Base-by-base conservation (phyloP, 129 eudicot genomes). In the Rutidosis leptorrhynchoides region DNA sequence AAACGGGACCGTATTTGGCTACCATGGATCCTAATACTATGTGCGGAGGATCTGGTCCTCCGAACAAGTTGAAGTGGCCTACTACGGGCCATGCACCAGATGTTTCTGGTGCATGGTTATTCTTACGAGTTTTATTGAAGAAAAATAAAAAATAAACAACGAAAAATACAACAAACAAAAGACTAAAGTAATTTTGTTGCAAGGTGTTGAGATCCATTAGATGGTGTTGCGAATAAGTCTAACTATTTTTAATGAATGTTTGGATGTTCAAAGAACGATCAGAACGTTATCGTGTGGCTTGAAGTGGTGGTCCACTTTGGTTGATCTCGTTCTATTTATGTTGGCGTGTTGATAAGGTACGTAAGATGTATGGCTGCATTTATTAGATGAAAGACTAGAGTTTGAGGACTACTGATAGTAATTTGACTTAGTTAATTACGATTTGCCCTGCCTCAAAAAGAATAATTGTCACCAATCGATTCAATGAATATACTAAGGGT, bases 41-140 rank as follows among this genome's bases (percentile, higher is more conserved):
- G 42, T 59, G 64, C 43, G 23, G 64, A 27, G 64, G 64, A 59
- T n/a, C 43, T 28, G 64, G 29, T 59, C 64, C 64, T 29, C 42
- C 23, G 29, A 59, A 59, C 5, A 59, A 25, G 24, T 59, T 59
- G 14, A 59, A 7, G 24, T 59, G 64, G 25, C 64, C 64, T 59
- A 59, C 43, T 16, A 59, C 30, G 16, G 64, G 64, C 45, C 43
- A 59, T 2, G 64, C 45, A n/a, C 64, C 64, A 1, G 64, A 21
- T 29, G 45, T 43, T 7, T 15, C 45, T 7, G 64, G 64, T 29
- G 42, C 21, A 1, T 23, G 6, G 16, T 59, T 59, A 37, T 29
- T 59, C 29, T 59, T 59, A 59, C 64, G 15, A 16, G 64, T 16
- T 59, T 32, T 59, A 29, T 24, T 29, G 64, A 28, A 12, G 25